A percentile compares a stretch with the other conserved stretches of the same genome.
These are phyloP conservation scores for Oemleria cerasiformis DNA, from an alignment of 306 rosid species.

Conservation along the genomic window DNA sequence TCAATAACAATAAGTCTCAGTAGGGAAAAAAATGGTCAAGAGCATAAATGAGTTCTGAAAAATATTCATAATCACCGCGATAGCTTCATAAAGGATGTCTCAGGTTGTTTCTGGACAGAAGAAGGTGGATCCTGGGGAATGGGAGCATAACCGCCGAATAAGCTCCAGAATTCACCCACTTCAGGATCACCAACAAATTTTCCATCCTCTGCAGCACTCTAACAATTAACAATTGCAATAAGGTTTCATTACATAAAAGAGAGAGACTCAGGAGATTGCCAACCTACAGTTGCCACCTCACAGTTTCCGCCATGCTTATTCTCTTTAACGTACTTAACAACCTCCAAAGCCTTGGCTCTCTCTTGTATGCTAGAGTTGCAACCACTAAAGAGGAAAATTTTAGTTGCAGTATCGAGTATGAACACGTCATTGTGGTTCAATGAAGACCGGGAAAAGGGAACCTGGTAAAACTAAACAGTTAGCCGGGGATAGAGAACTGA, in stretches of 20 bases:
- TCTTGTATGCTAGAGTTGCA: slow-evolving; percentile 93
- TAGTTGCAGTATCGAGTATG: slow-evolving; percentile 87
- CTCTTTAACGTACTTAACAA: slow-evolving; percentile 84
- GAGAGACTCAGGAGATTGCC: slow-evolving; percentile 32
- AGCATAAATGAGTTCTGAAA: not conserved
- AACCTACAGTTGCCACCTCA: slow-evolving; percentile 86
- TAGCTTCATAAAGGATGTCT: slow-evolving; percentile 42
- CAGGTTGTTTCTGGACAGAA: slow-evolving; percentile 41
- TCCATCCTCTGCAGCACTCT: slow-evolving; percentile 81
- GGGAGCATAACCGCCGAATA: slow-evolving; percentile 97
- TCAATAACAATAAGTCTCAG: slow-evolving; percentile 11
- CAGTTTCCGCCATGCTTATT: slow-evolving; percentile 76
- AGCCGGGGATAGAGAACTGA: not conserved
- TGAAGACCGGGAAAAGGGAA: slow-evolving; percentile 83
- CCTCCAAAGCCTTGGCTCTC: slow-evolving; percentile 93
- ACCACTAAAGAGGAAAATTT: slow-evolving; percentile 86
- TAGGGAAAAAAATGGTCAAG: slow-evolving; percentile 11
- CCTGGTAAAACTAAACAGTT: slow-evolving; percentile 45
- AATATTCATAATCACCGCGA: slow-evolving; percentile 52
- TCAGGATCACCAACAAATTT: slow-evolving; percentile 92
- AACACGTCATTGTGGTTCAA: slow-evolving; percentile 85
- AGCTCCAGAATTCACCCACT: slow-evolving; percentile 97
- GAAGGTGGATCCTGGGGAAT: slow-evolving; percentile 72
- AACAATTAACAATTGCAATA: slow-evolving; percentile 23
- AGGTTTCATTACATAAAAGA: slow-evolving; percentile 15